phyloP scores from a whole-genome alignment of 306 rosid genomes.

The Castanea sativa region DNA sequence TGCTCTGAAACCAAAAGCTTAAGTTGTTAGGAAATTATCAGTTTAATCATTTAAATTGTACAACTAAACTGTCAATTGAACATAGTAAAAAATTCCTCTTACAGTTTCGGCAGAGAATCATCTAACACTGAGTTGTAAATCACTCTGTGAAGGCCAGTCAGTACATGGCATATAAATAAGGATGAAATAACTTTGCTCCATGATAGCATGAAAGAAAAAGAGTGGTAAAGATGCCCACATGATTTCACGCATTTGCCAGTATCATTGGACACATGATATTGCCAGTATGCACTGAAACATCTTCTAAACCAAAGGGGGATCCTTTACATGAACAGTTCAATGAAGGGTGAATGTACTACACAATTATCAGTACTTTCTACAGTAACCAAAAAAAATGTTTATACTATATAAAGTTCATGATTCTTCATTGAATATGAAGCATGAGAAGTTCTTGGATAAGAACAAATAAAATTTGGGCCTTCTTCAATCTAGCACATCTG shows the following conservation, averaged over 20 bases:
- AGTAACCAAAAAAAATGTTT: background rate
- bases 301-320: background rate
- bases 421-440: background rate
- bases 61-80: background rate
- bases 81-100: background rate
- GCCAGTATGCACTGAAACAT: background rate
- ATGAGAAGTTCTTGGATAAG: background rate
- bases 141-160: background rate
- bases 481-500: background rate
- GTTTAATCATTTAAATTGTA: background rate
- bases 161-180: background rate
- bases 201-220: background rate
- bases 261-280: background rate
- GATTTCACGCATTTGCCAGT: background rate
- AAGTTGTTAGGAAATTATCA: no score
- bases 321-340: background rate
- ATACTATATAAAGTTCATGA: background rate
- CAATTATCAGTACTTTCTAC: background rate
- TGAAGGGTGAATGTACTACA: background rate
- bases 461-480: background rate
- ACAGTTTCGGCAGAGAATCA: background rate
- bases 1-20: no score
- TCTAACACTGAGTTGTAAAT: background rate
- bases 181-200: background rate
- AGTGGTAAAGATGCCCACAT: background rate